A percentile compares a stretch with the other conserved stretches of the same genome.
These are phyloP conservation scores for Pontederia crassipes DNA, from an alignment of 176 grass and related monocot genomes.

Conservation along the genomic window DNA sequence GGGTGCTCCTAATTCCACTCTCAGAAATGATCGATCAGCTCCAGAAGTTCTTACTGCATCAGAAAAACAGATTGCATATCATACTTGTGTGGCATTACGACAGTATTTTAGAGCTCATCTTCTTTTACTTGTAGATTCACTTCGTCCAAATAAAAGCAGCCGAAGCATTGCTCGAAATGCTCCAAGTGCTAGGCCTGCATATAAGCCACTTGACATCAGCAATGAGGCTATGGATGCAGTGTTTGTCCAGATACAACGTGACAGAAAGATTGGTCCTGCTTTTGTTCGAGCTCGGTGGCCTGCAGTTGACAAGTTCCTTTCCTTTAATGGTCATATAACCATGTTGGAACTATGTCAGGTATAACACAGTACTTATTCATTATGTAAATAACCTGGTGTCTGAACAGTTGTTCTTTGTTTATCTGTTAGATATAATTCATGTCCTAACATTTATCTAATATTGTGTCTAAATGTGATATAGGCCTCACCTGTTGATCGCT, in stretches of 20 bases:
- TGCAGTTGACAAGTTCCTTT: constrained; percentile 71
- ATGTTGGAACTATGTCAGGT: constrained; percentile 95
- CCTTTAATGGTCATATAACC: constrained; percentile 75
- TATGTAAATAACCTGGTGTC: background rate
- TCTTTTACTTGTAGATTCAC: constrained; percentile 79
- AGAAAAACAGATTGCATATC: constrained; percentile 96
- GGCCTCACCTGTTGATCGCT: constrained; percentile 66
- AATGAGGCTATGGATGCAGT: constrained; percentile 89
- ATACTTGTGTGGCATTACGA: constrained; percentile 83
- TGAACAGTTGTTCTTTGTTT: background rate
- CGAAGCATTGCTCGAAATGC: constrained; percentile 66
- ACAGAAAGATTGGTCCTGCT: constrained; percentile 86
- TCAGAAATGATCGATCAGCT: constrained; percentile 40
- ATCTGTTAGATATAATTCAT: background rate
- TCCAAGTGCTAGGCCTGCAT: constrained; percentile 69
- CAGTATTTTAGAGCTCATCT: constrained; percentile 96
- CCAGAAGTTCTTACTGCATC: constrained; percentile 64
- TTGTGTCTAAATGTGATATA: constrained; percentile 28
- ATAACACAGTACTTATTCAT: constrained; percentile 12
- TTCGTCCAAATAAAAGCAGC: constrained; percentile 78
- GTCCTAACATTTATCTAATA: background rate
- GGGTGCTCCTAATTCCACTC: constrained; percentile 46
- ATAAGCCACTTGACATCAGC: constrained; percentile 89
- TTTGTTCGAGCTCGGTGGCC: constrained; percentile 77
- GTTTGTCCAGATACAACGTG: constrained; percentile 83